phyloP scores from a whole-genome alignment of 2,329 filamentous ascomycete species.

The Colletotrichum chlorophyti region DNA sequence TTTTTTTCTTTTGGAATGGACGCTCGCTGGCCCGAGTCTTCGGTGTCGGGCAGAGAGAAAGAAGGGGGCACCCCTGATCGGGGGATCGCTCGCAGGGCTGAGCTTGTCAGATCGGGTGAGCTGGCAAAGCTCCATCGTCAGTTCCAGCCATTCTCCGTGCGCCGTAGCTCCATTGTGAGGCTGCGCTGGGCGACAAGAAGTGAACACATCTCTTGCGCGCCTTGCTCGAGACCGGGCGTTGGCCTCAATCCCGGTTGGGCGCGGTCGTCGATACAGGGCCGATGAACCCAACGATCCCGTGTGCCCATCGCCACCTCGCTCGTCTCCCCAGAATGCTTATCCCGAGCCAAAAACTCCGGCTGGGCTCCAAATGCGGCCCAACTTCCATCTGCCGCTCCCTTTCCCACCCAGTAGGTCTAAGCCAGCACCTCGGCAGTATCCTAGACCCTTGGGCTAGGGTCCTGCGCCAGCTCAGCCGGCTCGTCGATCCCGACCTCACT shows the following conservation, averaged over 20 bases:
- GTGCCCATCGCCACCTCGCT: neutral
- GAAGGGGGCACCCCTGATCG: constrained; percentile 24
- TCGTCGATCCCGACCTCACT: constrained; percentile 6
- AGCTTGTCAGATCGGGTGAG: constrained; percentile 31
- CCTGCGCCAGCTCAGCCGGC: neutral
- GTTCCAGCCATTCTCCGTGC: constrained; percentile 13
- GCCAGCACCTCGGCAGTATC: neutral
- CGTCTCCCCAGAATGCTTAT: neutral
- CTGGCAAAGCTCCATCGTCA: constrained; percentile 25
- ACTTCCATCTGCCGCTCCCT: neutral
- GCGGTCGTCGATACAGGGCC: constrained; percentile 14
- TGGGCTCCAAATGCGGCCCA: constrained; percentile 5
- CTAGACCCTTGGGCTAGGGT: neutral
- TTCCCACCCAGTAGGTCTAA: neutral
- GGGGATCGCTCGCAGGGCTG: constrained; percentile 29
- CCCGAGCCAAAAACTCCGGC: neutral
- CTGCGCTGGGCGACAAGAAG: constrained; percentile 4
- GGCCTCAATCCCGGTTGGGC: constrained; percentile 14
- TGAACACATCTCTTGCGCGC: neutral
- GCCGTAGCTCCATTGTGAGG: neutral
- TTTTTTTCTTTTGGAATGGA: neutral
- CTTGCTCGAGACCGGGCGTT: neutral
- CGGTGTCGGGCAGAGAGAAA: neutral
- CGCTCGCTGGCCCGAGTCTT: neutral
- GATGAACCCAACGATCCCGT: constrained; percentile 2